These are phyloP conservation scores for Amphicarpaea edgeworthii DNA, from an alignment of 306 rosid genomes.

Conservation along the genomic window DNA sequence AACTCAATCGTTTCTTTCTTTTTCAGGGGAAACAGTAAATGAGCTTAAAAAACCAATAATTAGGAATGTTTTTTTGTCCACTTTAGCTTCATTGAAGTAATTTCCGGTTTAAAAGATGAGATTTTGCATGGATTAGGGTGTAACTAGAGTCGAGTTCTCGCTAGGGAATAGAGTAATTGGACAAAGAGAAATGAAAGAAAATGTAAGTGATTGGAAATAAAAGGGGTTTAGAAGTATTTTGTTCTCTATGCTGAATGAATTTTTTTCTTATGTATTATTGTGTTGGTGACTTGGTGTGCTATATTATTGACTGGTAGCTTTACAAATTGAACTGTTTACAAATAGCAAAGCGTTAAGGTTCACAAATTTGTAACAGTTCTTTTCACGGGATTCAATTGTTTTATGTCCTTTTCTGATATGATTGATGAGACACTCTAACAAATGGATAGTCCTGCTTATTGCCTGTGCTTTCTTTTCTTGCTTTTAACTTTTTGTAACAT, in stretches of 20 bases:
- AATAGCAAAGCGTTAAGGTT: background rate
- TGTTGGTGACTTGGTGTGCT: background rate
- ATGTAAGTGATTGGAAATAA: background rate
- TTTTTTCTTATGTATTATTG: background rate
- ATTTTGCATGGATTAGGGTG: too few species aligned
- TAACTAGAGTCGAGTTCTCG: background rate
- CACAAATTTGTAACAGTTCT: background rate
- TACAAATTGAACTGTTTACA: conserved; percentile 8
- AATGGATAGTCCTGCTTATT: conserved; percentile 23
- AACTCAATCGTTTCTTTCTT: background rate
- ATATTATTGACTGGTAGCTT: background rate
- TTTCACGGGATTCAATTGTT: conserved; percentile 18
- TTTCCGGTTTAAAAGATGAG: too few species aligned
- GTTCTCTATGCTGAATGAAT: background rate
- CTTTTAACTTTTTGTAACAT: conserved; percentile 32
- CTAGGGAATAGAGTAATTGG: background rate
- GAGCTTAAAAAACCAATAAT: background rate
- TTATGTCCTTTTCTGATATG: background rate
- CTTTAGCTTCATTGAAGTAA: conserved; percentile 24
- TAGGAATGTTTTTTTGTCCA: background rate
- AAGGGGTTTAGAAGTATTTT: background rate
- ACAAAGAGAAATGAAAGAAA: background rate
- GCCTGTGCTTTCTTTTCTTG: background rate
- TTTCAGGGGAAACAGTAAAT: conserved; percentile 6
- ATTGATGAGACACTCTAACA: conserved; percentile 10